Evolutionary conservation across 148 eudicot genomes (phyloP).

Genomic region (Rhododendron mucronatum): DNA sequence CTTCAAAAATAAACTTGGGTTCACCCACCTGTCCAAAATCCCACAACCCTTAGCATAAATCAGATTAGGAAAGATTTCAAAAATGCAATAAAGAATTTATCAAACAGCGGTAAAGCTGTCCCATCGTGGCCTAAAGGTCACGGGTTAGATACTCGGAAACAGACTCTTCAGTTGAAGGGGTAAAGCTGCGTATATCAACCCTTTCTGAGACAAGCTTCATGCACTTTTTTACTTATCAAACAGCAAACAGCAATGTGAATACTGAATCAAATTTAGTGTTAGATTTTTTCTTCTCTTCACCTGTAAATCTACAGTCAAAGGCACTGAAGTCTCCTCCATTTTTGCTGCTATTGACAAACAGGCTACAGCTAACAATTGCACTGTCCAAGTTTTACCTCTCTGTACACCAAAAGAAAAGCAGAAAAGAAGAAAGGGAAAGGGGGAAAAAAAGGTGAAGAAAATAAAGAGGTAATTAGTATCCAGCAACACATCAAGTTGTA

Average conservation of each 20-base stretch:
- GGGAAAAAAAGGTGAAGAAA: not conserved
- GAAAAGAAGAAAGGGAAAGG: not conserved
- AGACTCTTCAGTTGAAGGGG: no score
- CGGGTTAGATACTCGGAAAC: no score
- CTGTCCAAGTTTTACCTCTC: constrained; percentile 68
- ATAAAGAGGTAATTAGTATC: not conserved
- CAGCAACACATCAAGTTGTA: not conserved
- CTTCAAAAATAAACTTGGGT: constrained; percentile 68
- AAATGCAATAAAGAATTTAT: not conserved
- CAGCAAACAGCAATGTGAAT: not conserved
- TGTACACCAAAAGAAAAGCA: constrained; percentile 16
- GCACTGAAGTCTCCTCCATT: constrained; percentile 64
- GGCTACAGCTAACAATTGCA: constrained; percentile 75
- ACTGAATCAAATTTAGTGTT: not conserved
- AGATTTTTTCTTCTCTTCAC: constrained; percentile 21
- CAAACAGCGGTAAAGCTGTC: no score
- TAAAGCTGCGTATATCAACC: no score
- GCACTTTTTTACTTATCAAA: not conserved
- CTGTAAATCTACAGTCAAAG: constrained; percentile 58
- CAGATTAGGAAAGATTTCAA: not conserved
- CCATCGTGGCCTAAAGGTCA: no score
- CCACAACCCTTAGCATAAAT: constrained; percentile 8
- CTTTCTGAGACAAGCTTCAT: no score
- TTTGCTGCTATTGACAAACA: constrained; percentile 87
- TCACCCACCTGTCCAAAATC: constrained; percentile 53